A percentile compares a stretch with the other conserved stretches of the same genome.
Evolutionary conservation across 805 yeast species (phyloP).

Genomic region (Metschnikowia borealis): DNA sequence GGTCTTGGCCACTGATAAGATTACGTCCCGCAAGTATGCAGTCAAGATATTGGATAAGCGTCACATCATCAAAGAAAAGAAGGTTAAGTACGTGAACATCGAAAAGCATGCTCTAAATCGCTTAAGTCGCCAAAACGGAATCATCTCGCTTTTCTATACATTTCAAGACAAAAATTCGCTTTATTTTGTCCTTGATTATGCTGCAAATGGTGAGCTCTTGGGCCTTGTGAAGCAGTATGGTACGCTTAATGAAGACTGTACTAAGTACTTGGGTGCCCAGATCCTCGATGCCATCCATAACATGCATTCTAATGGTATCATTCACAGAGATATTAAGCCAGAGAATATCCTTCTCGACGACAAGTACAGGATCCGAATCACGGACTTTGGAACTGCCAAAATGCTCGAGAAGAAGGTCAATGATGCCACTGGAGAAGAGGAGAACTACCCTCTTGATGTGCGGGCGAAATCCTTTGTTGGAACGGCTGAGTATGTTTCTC

Average conservation of each 20-base stretch:
- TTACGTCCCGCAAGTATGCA: conserved; percentile 59
- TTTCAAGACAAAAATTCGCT: conserved; percentile 73
- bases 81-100: conserved; percentile 78
- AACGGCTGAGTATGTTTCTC: conserved; percentile 80
- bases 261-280: conserved; percentile 68
- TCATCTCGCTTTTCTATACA: conserved; percentile 68
- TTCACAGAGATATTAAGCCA: conserved; percentile 81
- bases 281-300: conserved; percentile 66
- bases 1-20: conserved; percentile 45
- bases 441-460: conserved; percentile 59
- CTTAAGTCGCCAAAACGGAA: conserved; percentile 56
- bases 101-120: conserved; percentile 78
- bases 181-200: conserved; percentile 74
- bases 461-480: conserved; percentile 82
- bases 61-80: conserved; percentile 75
- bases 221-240: conserved; percentile 64
- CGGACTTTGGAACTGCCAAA: conserved; percentile 85
- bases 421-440: conserved; percentile 29
- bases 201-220: conserved; percentile 73
- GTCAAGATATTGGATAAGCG: conserved; percentile 72
- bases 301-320: conserved; percentile 71
- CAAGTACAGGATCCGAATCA: conserved; percentile 59
- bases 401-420: conserved; percentile 51
- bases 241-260: conserved; percentile 66
- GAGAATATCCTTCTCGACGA: conserved; percentile 70